phyloP scores from a whole-genome alignment of 768 basidiomycete genomes.

The Pisolithus microcarpus region DNA sequence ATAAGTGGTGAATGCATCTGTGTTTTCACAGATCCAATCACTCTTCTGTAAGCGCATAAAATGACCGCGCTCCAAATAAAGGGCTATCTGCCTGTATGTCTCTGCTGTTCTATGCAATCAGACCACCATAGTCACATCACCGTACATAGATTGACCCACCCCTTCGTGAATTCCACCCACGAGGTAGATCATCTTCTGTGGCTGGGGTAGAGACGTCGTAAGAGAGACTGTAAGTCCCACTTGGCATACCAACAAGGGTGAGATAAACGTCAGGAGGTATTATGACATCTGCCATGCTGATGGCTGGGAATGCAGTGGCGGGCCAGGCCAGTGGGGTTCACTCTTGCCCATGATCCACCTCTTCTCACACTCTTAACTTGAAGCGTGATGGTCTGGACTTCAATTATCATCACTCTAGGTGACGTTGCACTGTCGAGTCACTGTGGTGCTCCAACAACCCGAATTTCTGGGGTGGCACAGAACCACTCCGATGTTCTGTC shows the following conservation, averaged over 20 bases:
- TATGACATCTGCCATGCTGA: neutral
- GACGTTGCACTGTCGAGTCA: no score
- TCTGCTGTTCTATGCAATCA: neutral
- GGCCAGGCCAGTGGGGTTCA: no score
- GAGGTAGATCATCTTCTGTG: neutral
- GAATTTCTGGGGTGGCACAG: no score
- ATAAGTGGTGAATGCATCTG: neutral
- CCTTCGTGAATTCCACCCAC: neutral
- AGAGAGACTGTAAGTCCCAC: conserved; percentile 1
- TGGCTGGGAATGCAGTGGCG: no score
- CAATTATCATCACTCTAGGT: no score
- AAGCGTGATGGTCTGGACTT: no score
- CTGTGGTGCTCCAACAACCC: no score
- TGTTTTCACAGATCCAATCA: neutral
- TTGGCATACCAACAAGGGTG: neutral
- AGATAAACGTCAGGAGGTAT: neutral
- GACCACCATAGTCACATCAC: neutral
- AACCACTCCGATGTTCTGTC: no score
- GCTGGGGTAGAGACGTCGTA: neutral
- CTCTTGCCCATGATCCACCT: no score
- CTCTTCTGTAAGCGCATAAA: neutral
- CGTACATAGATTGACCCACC: neutral
- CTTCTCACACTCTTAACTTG: no score
- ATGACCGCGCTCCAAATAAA: neutral
- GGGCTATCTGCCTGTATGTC: neutral